Base-by-base conservation (phyloP, 306 rosid species). In the Fagus crenata region DNA sequence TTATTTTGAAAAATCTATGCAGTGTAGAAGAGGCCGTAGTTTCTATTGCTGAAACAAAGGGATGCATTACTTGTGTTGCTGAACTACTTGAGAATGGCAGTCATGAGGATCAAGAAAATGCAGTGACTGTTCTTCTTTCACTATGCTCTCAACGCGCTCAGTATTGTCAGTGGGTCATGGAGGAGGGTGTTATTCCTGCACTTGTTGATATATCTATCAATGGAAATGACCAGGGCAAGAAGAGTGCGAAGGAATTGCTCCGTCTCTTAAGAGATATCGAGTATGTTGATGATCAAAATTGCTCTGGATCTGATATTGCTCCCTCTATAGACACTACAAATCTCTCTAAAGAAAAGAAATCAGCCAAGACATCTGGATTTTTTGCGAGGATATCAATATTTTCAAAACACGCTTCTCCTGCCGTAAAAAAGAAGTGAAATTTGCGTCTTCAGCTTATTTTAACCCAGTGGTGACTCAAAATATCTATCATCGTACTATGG, bases 51-150 rank as follows among this genome's bases (percentile, higher is more conserved):
- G 92, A 87, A 85, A 91, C 98, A 49, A 81, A 82, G 36, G 99
- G 96, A 56, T 96, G 97, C 90, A 78, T 96, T 72, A 71, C 87
- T 82, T 76, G 77, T 49, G 75, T 92, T 79, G 87, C 84, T 67
- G 87, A 86, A 81, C 75, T 85, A 60, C 97, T 96, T 12, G 93
- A 82, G 3, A 67, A 36, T 2, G 93, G 86, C 58, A 84, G 81
- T 75, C 70, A 78, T 2, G 90, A 89, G 85, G 90, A 88, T 58
- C 93, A 92, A 86, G 97, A 96, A 81, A 82, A 85, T 71, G 97
- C 99, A 28, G 81, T 92, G 40, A 77, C 69, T 64, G 83, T 92
- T 82, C 83, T 96, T n/a, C 85, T 86, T 69, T 87, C 93, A 37
- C 46, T 96, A 69, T 92, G 97, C 77, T 89, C 97, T 73, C 89